These are phyloP conservation scores for Mortierella sp. DNA, from an alignment of 371 early-diverging fungal species.

Conservation along the genomic window DNA sequence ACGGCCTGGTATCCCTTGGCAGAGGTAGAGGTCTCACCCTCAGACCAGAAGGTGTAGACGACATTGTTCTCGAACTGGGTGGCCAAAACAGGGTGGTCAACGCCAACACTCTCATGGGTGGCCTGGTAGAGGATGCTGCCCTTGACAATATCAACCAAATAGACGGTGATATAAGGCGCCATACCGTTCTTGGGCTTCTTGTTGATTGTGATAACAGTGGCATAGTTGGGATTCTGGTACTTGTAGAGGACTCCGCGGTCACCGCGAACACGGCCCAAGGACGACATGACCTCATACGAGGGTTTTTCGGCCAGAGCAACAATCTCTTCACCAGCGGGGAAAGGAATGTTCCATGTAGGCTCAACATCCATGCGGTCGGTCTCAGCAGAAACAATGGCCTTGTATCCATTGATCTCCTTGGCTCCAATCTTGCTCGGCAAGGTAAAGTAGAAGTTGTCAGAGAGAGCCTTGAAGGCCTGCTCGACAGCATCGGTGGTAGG, in stretches of 20 bases:
- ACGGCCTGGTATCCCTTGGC: slow-evolving; percentile 73
- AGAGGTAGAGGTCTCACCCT: slow-evolving; percentile 60
- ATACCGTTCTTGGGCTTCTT: slow-evolving; percentile 27
- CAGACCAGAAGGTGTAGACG: slow-evolving; percentile 92
- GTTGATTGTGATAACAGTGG: slow-evolving; percentile 74
- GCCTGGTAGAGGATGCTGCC: slow-evolving; percentile 85
- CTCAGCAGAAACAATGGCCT: slow-evolving; percentile 64
- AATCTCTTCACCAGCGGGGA: slow-evolving; percentile 72
- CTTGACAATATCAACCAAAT: slow-evolving; percentile 89
- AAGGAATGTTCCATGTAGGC: slow-evolving; percentile 71
- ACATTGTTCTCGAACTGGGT: slow-evolving; percentile 90
- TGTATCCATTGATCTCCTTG: slow-evolving; percentile 63
- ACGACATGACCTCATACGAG: slow-evolving; percentile 68
- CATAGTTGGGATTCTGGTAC: slow-evolving; percentile 93
- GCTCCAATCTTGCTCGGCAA: slow-evolving; percentile 59
- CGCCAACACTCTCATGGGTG: slow-evolving; percentile 75
- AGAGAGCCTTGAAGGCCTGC: slow-evolving; percentile 63
- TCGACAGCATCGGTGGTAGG: slow-evolving; percentile 69
- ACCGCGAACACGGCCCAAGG: slow-evolving; percentile 92
- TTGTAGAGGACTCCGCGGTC: slow-evolving; percentile 96
- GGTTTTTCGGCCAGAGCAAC: slow-evolving; percentile 62
- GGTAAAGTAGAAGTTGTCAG: slow-evolving; percentile 71
- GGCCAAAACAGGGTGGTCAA: slow-evolving; percentile 63
- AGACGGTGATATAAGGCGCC: slow-evolving; percentile 64
- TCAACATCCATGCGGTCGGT: slow-evolving; percentile 66